Percentiles rank a stretch among this genome's conserved stretches.
Evolutionary conservation across 2,329 filamentous ascomycete species (phyloP).

Genomic region (Pseudogymnoascus sp.): DNA sequence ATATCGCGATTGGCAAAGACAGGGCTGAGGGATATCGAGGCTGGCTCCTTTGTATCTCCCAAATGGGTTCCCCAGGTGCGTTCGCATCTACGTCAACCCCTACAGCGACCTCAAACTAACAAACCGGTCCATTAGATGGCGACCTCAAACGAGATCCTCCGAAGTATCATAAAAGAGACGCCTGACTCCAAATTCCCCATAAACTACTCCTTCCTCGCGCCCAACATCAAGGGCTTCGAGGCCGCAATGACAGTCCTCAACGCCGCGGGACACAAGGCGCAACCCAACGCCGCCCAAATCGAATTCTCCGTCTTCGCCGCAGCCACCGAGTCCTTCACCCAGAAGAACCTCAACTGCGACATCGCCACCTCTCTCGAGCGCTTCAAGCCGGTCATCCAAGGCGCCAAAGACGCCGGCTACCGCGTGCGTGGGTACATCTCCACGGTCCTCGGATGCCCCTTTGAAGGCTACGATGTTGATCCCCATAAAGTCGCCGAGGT

Average conservation of each 20-base stretch:
- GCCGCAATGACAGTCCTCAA: constrained; percentile 50
- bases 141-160: constrained; percentile 65
- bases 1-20: constrained; percentile 61
- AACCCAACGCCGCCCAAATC: constrained; percentile 34
- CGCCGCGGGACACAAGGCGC: constrained; percentile 16
- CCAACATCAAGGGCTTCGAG: constrained; percentile 64
- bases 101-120: not conserved
- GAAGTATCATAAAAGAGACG: constrained; percentile 54
- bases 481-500: constrained; percentile 57
- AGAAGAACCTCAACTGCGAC: constrained; percentile 74
- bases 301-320: constrained; percentile 76
- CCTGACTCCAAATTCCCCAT: constrained; percentile 48
- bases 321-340: constrained; percentile 71
- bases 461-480: constrained; percentile 56
- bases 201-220: constrained; percentile 73
- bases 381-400: constrained; percentile 62
- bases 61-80: constrained; percentile 76
- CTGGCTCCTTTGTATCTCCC: constrained; percentile 73
- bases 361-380: constrained; percentile 64
- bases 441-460: constrained; percentile 73
- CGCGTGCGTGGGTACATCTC: constrained; percentile 73
- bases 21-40: constrained; percentile 66
- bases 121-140: constrained; percentile 52
- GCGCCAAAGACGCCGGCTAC: constrained; percentile 55
- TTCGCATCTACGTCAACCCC: not conserved